Evolutionary conservation across 148 eudicot genomes (phyloP), one percentile per base, ranked within the genome.

Genomic region (Rhododendron simsii): DNA sequence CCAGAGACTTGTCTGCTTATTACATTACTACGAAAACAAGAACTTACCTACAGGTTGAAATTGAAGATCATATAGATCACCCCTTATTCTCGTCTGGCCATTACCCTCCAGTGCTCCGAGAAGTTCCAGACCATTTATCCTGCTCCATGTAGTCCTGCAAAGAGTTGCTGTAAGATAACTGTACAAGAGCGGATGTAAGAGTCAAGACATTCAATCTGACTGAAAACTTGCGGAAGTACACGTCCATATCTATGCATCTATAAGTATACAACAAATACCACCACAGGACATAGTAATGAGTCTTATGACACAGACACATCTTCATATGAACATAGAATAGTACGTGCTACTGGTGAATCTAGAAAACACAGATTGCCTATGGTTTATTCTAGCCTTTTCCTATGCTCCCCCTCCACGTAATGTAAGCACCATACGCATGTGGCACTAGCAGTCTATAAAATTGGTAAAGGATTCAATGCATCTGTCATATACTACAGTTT

Each of bases 11-110:
- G 48, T 20, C n/a, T 44, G 86, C 61, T 86, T 91, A 83, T 89
- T 53, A 85, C 84, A 87, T 83, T 88, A 84, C 83, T 88, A 81
- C 77, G 50, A 45, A 86, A 89, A 92, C 88, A 85, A 33, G 86
- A 80, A 88, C 91, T 90, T 63, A 92, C 93, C 93, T 85, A 90
- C 23, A 28, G 75, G 86, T 85, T 87, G 84, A 86, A 84, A 83
- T 51, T 18, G 85, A 87, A 87, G 89, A 83, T 82, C 87, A 69
- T n/a, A 79, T 41, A 79, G 51, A 81, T 37, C 84, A 61, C 41
- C 21, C 37, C 37, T 11, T 63, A 45, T 81, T 71, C 44, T 82
- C 30, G 74, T 51, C 50, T 78, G 76, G 84, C 82, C 55, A 77
- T 57, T 18, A 6, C 28, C 21, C 51, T 76, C 39, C 67, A 51